A percentile compares a stretch with the other conserved stretches of the same genome.
phyloP scores from a whole-genome alignment of 78 protist species.

The Dictyostelium citrinum region DNA sequence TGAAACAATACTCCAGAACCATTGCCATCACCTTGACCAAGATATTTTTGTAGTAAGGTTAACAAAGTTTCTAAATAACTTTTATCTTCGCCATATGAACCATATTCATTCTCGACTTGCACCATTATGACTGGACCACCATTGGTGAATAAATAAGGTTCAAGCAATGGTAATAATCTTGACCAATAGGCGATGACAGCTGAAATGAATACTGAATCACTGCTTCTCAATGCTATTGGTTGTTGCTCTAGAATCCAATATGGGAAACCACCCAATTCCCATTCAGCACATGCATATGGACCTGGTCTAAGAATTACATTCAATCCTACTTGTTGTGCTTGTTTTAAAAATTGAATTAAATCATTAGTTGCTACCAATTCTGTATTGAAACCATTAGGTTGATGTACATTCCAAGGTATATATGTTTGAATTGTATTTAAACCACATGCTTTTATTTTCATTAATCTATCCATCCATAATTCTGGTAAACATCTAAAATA shows the following conservation, averaged over 20 bases:
- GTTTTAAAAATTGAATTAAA: not conserved
- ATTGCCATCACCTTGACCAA: slow-evolving; percentile 14
- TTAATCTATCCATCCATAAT: slow-evolving; percentile 29
- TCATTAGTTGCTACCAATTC: not conserved
- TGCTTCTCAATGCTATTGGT: not conserved
- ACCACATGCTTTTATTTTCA: slow-evolving; percentile 49
- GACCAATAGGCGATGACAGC: not conserved
- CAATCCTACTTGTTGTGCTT: not conserved
- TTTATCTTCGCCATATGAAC: slow-evolving; percentile 76
- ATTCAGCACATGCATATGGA: slow-evolving; percentile 80
- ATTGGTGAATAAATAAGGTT: slow-evolving; percentile 19
- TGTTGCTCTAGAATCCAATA: slow-evolving; percentile 36
- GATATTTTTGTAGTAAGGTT: not conserved
- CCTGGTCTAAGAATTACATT: slow-evolving; percentile 66
- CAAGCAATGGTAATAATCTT: slow-evolving; percentile 19
- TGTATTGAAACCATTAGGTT: not conserved
- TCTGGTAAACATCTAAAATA: slow-evolving; percentile 25
- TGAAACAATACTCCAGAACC: slow-evolving; percentile 18
- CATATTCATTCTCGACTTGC: slow-evolving; percentile 87
- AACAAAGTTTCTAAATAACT: slow-evolving; percentile 11
- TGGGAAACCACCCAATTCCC: slow-evolving; percentile 80
- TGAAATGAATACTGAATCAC: slow-evolving; percentile 8
- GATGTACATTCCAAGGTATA: slow-evolving; percentile 84
- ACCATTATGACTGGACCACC: slow-evolving; percentile 84
- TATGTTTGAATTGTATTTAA: slow-evolving; percentile 74